These are phyloP conservation scores for Truncatella angustata DNA, from an alignment of 2,329 filamentous ascomycete genomes.

Conservation along the genomic window DNA sequence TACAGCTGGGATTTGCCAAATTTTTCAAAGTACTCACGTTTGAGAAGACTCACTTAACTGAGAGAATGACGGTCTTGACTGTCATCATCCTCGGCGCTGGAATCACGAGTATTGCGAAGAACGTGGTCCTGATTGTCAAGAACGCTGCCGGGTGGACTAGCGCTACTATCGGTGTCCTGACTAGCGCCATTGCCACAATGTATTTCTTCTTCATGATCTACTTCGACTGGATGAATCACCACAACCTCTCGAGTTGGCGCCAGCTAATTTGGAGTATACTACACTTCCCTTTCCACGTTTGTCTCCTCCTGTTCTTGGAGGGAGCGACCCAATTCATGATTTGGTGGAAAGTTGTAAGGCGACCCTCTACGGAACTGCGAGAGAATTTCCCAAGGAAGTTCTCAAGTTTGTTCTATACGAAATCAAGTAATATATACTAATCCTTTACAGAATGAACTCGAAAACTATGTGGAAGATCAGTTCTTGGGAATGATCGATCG, in stretches of 20 bases:
- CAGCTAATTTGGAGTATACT: slow-evolving; percentile 56
- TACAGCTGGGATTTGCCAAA: slow-evolving; percentile 50
- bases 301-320: slow-evolving; percentile 60
- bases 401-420: too few relatives aligned
- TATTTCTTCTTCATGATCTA: slow-evolving; percentile 43
- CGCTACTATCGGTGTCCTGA: slow-evolving; percentile 36
- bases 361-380: too few relatives aligned
- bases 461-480: slow-evolving; percentile 24
- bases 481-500: slow-evolving; percentile 2
- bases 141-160: slow-evolving; percentile 34
- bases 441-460: slow-evolving; percentile 3
- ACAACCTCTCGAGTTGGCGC: slow-evolving; percentile 50
- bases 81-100: slow-evolving; percentile 66
- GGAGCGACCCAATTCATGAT: slow-evolving; percentile 55
- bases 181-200: slow-evolving; percentile 33
- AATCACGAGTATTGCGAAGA: slow-evolving; percentile 50
- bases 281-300: slow-evolving; percentile 62
- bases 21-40: slow-evolving; percentile 56
- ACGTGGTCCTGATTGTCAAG: slow-evolving; percentile 47
- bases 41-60: slow-evolving; percentile 60
- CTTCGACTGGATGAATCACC: slow-evolving; percentile 62
- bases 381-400: too few relatives aligned
- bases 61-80: slow-evolving; percentile 62
- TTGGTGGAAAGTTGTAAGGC: slow-evolving; percentile 35
- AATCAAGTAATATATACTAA: neutral